Evolutionary conservation across 257 asterid genomes (phyloP), one percentile per base, ranked within the genome.

Genomic region (Fraxinus americana): DNA sequence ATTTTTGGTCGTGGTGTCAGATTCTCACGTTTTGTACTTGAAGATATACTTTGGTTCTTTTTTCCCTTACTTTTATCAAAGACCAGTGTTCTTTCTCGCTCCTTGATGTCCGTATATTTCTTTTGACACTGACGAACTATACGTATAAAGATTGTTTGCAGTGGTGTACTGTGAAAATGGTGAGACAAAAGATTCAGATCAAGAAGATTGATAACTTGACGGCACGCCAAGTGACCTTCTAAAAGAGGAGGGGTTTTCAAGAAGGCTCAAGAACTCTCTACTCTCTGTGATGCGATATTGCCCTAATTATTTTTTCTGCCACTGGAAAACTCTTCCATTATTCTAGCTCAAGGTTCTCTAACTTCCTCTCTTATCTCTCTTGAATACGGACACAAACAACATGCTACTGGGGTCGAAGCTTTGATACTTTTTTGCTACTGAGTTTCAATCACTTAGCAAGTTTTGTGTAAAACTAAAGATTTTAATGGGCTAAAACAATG

Each of bases 301-400:
- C 35, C 35, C 35, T 32, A 32, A 36, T 36, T 36, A 8, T 82
- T 41, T 87, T 87, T 70, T 87, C 90, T n/a, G 81, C 88, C 21
- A 84, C 90, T 35, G 88, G 87, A 48, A 87, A 84, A 48, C 86
- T 84, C 82, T 84, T 78, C 68, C 82, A 85, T 0, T 87, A 29
- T 39, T 80, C 84, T 38, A 84, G 85, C 74, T 84, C 88, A 67
- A 84, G 90, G 88, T 87, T 34, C 10, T 41, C 65, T 10, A 12
- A 43, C 70, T 67, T 45, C 43, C 12, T 38, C 23, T 34, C 6
- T 7, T 67, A 2, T 19, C 52, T 36, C 73, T 52, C 52, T 68
- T 10, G 3, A 13, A n/a, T 32, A n/a, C 50, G 30, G 41, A 1
- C 17, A n/a, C n/a, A n/a, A n/a, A 4, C n/a, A 36, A 25, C 10